Evolutionary conservation across 257 asterid species (phyloP), one percentile per base, ranked within the genome.

Genomic region (Knoxia roxburghii): DNA sequence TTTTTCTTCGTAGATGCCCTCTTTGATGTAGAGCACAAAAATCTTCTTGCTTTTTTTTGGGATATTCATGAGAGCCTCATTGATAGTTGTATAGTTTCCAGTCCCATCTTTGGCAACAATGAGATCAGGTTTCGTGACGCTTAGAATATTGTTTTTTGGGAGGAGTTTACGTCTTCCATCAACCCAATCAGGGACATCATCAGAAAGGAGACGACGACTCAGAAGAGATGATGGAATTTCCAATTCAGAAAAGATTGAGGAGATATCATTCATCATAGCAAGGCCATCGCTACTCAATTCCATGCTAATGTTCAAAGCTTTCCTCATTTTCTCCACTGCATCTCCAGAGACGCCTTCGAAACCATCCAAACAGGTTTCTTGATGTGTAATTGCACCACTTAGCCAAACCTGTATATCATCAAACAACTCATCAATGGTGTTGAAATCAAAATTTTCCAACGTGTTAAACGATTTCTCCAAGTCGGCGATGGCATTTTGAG

Each of bases 281-380:
- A 93, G 89, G 29, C 84, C 87, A 68, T 93, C 90, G 84, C 97
- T 90, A 0, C 88, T 83, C 75, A 90, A 74, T 29, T 93, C 73
- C 94, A 82, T 83, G 18, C 89, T 76, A 11, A 54, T 69, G 18
- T 70, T 80, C 26, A 90, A 77, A 15, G 82, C 68, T 0, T 71
- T 60, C 69, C 68, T 83, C 96, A 93, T 90, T 48, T 65, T 81
- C 52, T 60, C 72, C 3, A 85, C 97, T 3, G 91, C 79, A 2
- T 90, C 84, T 7, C 97, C 94, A 0, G 50, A 23, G 10, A 83
- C 62, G 0, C 72, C 71, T 9, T 86, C 82, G 12, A 93, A 93
- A 0, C 89, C 99, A 23, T 87, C 94, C 26, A 90, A 50, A 72
- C 99, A 93, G 4, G 96, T 90, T 63, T 93, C 95, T 59, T 88